Base-by-base conservation (phyloP, 1,139 yeast genomes). In the Zygoascus hellenicus region DNA sequence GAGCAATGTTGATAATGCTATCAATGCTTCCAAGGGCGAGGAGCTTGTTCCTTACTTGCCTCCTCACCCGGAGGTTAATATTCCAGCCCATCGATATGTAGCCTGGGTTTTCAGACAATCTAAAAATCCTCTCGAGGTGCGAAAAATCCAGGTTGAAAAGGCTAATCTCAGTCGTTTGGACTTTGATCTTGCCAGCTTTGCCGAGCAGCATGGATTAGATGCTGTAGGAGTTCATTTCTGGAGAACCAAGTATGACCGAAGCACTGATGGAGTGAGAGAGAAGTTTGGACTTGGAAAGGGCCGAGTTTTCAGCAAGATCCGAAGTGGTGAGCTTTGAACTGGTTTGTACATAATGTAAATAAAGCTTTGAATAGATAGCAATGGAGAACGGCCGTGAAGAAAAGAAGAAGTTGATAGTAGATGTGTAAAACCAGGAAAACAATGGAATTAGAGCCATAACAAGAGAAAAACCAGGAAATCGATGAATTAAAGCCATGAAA, bases 141-240 rank as follows among this genome's bases (percentile, higher is more conserved):
- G 42, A 48, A 50, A 32, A 49, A 50, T 49, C 29, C 50, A 44
- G 14, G 50, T 53, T n/a, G 50, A 50, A 9, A 53, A 59, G 9
- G 48, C 51, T 13, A 61, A 62, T 32, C 57, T 58, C 7, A 56
- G 51, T 16, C 67, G 80, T 54, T 75, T 74, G 11, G 60, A 69
- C 45, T 92, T 92, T 60, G 78, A 88, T 58, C 82, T 92, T 52
- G 78, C 97, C 62, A 57, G 62, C 5, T 89, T 88, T 64, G 86
- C 75, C 11, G 71, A 69, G 5, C 54, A 66, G 7, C 63, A 85
- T 62, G 64, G 71, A 1, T 74, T 92, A 57, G 70, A 72, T 22
- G 80, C 97, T 1, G 80, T 90, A 40, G 97, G 98, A 28, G 97
- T 95, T 1, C 95, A 87, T 64, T 76, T 88, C 43, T 92, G 96